Base-by-base conservation (phyloP, 306 rosid genomes). In the Rubus idaeus region DNA sequence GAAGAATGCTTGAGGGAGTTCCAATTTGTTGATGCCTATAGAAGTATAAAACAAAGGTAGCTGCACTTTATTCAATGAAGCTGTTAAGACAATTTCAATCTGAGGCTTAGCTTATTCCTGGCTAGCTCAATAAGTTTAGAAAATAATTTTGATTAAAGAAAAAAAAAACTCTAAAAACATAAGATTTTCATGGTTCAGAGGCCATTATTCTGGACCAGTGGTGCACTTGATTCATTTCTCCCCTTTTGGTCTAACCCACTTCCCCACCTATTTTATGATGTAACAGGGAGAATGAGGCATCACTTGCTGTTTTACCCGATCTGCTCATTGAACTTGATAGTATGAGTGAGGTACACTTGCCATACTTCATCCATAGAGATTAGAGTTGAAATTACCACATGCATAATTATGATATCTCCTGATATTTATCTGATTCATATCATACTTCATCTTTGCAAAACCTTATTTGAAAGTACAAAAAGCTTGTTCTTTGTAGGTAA, bases 1-100 rank as follows among this genome's bases (percentile, higher is more conserved):
- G 99, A 96, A 85, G 99, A 96, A 80, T 96, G 99, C 84, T 88
- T 96, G 89, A 96, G 99, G 81, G 99, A 96, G 82, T 96, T 96
- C 87, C 97, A 92, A 68, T 96, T 96, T 88, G 89, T 87, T 84
- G 99, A 96, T 79, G 97, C 86, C 77, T 96, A 96, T 61, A 91
- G 90, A 88, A 92, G 93, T 78, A 96, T 96, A 88, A 92, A 96
- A 86, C 99, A 92, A 85, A 88, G 99, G 99, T 91, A 77, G 68
- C 62, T 62, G 39, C 35, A 16, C 14, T 20, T 57, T 57, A 21
- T 42, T 73, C 47, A 46, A 11, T 42, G n/a, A 40, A 56, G 52
- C 67, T 56, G 20, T 11, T 16, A 57, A 42, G 40, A 73, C 41
- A 12, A 44, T 23, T 40, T 73, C 53, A 10, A 41, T 70, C 68